phyloP scores from a whole-genome alignment of 2,329 filamentous ascomycete species.

The Colletotrichum acutatum region DNA sequence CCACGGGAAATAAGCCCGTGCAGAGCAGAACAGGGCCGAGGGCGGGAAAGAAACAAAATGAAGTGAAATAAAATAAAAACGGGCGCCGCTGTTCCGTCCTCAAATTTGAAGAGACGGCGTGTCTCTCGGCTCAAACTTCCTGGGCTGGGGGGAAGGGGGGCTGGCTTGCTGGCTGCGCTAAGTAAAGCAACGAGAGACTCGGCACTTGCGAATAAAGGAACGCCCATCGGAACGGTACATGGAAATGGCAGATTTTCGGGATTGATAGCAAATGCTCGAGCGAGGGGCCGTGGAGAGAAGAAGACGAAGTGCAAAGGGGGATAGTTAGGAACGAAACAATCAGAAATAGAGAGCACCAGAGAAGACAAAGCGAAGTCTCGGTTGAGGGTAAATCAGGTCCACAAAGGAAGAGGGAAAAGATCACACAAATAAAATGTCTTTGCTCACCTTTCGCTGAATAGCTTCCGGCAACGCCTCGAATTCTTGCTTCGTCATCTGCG shows the following conservation, averaged over 20 bases:
- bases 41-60: neutral
- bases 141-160: neutral
- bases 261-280: neutral
- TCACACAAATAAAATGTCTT: slow-evolving; percentile 17
- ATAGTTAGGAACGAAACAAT: neutral
- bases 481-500: slow-evolving; percentile 49
- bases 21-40: neutral
- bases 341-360: neutral
- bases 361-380: neutral
- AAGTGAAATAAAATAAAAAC: neutral
- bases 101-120: neutral
- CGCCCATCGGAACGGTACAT: slow-evolving; percentile 9
- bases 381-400: neutral
- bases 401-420: slow-evolving; percentile 18
- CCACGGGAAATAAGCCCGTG: neutral
- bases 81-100: neutral
- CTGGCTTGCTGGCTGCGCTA: neutral
- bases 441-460: slow-evolving; percentile 67
- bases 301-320: neutral
- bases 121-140: neutral
- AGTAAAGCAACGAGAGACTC: neutral
- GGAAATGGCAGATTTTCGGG: neutral
- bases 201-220: slow-evolving; percentile 25
- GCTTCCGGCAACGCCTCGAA: slow-evolving; percentile 66
- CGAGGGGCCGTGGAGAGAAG: neutral